Percentiles rank a stretch among this genome's conserved stretches.
Conservation (phyloP, 2,329 filamentous ascomycete genomes). For the Ambrosiella beaveri region DNA sequence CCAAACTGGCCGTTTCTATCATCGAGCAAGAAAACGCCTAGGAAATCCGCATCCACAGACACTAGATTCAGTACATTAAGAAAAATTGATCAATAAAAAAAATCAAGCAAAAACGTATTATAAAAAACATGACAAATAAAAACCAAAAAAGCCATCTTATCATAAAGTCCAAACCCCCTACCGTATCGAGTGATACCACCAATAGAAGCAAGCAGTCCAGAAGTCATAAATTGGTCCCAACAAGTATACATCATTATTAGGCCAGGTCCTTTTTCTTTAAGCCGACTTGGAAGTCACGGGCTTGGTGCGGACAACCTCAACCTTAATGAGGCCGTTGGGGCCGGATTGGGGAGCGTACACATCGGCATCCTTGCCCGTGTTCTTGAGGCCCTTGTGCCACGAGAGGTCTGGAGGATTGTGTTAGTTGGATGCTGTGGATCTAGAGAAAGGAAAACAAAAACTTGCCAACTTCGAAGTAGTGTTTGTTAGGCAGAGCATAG, state of each 20-base stretch:
- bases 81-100: neutral
- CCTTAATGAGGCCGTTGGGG: constrained; percentile 91
- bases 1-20: neutral
- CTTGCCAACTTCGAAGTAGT: constrained; percentile 91
- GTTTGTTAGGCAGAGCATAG: constrained; percentile 89
- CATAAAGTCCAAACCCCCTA: neutral
- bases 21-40: neutral
- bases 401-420: constrained; percentile 49
- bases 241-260: neutral
- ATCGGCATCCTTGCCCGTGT: constrained; percentile 87
- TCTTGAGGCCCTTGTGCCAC: constrained; percentile 92
- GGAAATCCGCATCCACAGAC: neutral
- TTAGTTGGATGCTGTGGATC: neutral
- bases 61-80: neutral
- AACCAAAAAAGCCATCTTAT: neutral
- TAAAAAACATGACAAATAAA: neutral
- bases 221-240: constrained; percentile 1
- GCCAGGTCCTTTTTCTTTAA: neutral
- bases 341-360: constrained; percentile 86
- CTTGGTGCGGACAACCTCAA: constrained; percentile 51
- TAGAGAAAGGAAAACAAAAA: constrained; percentile 14
- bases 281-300: constrained; percentile 10
- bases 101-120: neutral
- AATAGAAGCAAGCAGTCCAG: neutral
- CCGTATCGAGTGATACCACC: neutral